These are phyloP conservation scores for Mycogone perniciosa DNA, from an alignment of 2,329 filamentous ascomycete genomes.

Conservation along the genomic window DNA sequence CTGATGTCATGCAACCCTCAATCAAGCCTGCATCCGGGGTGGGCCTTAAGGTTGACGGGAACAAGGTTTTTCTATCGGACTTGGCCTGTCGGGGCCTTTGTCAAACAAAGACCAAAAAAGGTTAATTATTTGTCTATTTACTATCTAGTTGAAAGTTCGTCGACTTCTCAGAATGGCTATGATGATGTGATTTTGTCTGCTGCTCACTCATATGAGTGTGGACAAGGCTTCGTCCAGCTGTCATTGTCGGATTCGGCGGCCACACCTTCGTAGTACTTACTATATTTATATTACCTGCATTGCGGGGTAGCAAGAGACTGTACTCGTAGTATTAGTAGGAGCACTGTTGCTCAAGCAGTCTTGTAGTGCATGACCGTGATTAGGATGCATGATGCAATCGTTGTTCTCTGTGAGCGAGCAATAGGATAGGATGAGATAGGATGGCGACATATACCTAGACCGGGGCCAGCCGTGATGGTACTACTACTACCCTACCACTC, in stretches of 20 bases:
- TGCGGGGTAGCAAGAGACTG: not conserved
- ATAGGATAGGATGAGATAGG: not conserved
- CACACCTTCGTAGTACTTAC: not conserved
- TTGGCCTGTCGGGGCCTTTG: not conserved
- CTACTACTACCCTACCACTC: not conserved
- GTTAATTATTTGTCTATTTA: constrained; percentile 1
- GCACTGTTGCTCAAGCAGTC: no score
- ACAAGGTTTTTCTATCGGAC: not conserved
- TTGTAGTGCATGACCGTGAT: not conserved
- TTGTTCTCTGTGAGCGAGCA: not conserved
- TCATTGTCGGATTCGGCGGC: not conserved
- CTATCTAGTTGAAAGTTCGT: not conserved
- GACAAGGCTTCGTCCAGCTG: not conserved
- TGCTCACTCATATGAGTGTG: no score
- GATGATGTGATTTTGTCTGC: no score
- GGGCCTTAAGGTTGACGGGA: not conserved
- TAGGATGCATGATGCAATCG: not conserved
- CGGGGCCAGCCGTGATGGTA: not conserved
- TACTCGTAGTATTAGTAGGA: no score
- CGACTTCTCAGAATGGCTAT: no score
- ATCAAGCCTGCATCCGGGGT: not conserved
- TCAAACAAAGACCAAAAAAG: not conserved
- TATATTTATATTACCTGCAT: not conserved
- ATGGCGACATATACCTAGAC: not conserved
- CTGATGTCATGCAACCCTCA: constrained; percentile 8